Conservation (phyloP, 208 protist species). For the Entamoeba histolytica region DNA sequence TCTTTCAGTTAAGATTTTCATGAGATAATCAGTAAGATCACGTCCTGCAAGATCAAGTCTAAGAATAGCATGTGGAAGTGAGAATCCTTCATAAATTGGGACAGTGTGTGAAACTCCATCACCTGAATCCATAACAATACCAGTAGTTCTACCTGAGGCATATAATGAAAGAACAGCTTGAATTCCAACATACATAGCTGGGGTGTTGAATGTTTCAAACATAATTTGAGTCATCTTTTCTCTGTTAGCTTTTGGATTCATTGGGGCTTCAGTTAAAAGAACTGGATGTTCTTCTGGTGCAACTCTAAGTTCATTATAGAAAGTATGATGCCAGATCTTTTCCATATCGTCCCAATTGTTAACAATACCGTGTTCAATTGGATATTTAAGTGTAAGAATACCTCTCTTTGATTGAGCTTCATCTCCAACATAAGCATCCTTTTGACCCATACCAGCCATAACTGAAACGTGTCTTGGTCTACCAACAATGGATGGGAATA, state of each 20-base stretch:
- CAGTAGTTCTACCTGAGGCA: too few species aligned
- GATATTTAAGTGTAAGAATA: constrained; percentile 19
- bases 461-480: constrained; percentile 54
- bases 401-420: constrained; percentile 16
- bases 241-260: too few species aligned
- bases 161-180: too few species aligned
- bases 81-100: constrained; percentile 66
- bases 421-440: constrained; percentile 20
- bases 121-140: constrained; percentile 66
- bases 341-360: constrained; percentile 23
- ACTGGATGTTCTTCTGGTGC: too few species aligned
- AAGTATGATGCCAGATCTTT: constrained; percentile 43
- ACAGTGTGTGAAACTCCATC: constrained; percentile 68
- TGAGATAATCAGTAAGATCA: constrained; percentile 49
- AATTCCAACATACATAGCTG: too few species aligned
- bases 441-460: constrained; percentile 1
- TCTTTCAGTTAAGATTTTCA: constrained; percentile 37
- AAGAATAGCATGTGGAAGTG: constrained; percentile 39
- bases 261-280: too few species aligned
- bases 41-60: constrained; percentile 49
- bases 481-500: constrained; percentile 80
- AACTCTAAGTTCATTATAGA: too few species aligned
- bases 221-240: too few species aligned
- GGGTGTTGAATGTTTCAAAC: too few species aligned
- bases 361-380: constrained; percentile 25